A percentile compares a stretch with the other conserved stretches of the same genome.
Conservation (phyloP, 164 flowering plant genomes). For the Brasenia schreberi region DNA sequence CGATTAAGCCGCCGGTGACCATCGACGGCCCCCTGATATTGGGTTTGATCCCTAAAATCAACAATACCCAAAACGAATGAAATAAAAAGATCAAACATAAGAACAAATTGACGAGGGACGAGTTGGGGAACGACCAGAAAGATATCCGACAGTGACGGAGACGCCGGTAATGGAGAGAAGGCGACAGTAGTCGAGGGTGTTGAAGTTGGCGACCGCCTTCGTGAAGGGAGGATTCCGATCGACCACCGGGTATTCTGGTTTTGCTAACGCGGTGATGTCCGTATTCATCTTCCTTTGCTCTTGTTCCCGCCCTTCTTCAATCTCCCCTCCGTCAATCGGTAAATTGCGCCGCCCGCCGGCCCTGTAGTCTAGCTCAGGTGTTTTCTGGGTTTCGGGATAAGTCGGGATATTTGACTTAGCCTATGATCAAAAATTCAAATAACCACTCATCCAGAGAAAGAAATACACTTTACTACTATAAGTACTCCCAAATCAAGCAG, state of each 20-base stretch:
- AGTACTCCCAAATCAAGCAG: no score
- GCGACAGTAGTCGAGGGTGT: slow-evolving; percentile 75
- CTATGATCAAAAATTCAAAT: no score
- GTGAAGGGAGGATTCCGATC: slow-evolving; percentile 98
- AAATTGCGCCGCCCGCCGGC: no score
- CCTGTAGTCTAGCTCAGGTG: no score
- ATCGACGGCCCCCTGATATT: slow-evolving; percentile 82
- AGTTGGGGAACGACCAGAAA: slow-evolving; percentile 40
- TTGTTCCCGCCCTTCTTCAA: slow-evolving; percentile 1
- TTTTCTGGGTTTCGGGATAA: no score
- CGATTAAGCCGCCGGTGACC: slow-evolving; percentile 95
- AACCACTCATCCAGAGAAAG: no score
- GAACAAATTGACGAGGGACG: slow-evolving; percentile 4
- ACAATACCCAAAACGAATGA: neutral
- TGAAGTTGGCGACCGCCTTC: slow-evolving; percentile 73
- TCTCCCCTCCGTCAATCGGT: no score
- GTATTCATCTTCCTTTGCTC: slow-evolving; percentile 53
- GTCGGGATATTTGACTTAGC: no score
- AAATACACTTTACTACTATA: no score
- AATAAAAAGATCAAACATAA: neutral
- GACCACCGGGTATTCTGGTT: slow-evolving; percentile 81
- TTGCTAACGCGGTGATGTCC: slow-evolving; percentile 72
- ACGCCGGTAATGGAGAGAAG: slow-evolving; percentile 76
- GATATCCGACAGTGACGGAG: slow-evolving; percentile 91
- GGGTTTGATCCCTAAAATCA: slow-evolving; percentile 64